Evolutionary conservation across 2,329 filamentous ascomycete genomes (phyloP).

Genomic region (Beauveria australis): DNA sequence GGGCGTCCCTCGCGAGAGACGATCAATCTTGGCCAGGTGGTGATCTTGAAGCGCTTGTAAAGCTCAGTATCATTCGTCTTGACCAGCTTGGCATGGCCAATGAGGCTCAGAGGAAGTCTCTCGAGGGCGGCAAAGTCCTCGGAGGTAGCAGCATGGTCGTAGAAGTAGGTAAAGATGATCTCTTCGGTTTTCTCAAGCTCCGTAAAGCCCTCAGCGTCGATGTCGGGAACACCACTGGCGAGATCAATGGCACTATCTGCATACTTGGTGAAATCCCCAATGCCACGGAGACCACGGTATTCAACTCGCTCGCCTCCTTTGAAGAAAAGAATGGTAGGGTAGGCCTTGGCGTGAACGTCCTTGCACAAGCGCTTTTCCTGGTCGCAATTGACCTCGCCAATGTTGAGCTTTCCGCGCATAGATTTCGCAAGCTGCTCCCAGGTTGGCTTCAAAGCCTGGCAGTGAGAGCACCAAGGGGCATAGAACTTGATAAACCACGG

Average conservation of each 20-base stretch:
- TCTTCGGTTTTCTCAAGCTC: constrained; percentile 87
- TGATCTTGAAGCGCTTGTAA: constrained; percentile 82
- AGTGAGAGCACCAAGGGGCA: constrained; percentile 94
- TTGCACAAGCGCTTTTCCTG: constrained; percentile 82
- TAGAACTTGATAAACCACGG: constrained; percentile 99
- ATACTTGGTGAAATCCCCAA: constrained; percentile 84
- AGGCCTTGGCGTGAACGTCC: constrained; percentile 70
- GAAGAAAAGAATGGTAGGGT: constrained; percentile 90
- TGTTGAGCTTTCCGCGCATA: constrained; percentile 81
- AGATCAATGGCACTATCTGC: constrained; percentile 79
- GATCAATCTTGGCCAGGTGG: constrained; percentile 88
- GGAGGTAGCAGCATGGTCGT: constrained; percentile 85
- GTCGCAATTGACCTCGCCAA: constrained; percentile 96
- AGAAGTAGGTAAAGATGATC: constrained; percentile 95
- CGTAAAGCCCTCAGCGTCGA: constrained; percentile 68
- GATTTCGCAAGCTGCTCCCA: constrained; percentile 87
- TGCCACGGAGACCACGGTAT: constrained; percentile 82
- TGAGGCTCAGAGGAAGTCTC: constrained; percentile 74
- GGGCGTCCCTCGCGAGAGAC: constrained; percentile 84
- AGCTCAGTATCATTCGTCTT: constrained; percentile 77
- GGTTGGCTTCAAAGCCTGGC: constrained; percentile 81
- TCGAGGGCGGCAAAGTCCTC: constrained; percentile 90
- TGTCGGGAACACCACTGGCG: constrained; percentile 68
- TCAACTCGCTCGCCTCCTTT: constrained; percentile 84
- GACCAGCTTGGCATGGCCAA: constrained; percentile 86